A percentile compares a stretch with the other conserved stretches of the same genome.
These are phyloP conservation scores for Cladophialophora immunda DNA, from an alignment of 2,329 filamentous ascomycete genomes.

Conservation along the genomic window DNA sequence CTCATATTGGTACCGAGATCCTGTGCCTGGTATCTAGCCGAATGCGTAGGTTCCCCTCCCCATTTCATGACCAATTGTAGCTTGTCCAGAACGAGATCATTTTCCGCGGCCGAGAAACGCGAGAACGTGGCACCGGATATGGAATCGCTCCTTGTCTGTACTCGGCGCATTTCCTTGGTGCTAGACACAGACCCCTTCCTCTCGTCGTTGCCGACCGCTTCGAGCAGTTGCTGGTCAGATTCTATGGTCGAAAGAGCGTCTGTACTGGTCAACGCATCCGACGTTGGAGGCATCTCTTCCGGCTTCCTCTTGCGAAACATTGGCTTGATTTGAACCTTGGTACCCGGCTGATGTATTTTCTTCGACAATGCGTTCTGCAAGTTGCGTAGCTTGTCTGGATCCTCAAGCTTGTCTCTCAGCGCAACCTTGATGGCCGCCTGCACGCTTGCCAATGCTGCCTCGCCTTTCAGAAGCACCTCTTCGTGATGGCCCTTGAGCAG, in stretches of 20 bases:
- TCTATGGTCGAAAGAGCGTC: constrained; percentile 25
- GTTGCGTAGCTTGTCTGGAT: constrained; percentile 82
- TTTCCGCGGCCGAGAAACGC: constrained; percentile 90
- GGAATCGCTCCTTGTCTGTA: constrained; percentile 78
- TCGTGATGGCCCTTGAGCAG: constrained; percentile 94
- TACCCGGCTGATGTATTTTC: constrained; percentile 93
- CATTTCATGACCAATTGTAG: constrained; percentile 98
- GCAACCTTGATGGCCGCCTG: constrained; percentile 86
- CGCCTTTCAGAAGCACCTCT: constrained; percentile 92
- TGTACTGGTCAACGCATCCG: constrained; percentile 11
- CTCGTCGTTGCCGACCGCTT: constrained; percentile 23
- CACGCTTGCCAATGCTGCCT: constrained; percentile 87
- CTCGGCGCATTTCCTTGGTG: constrained; percentile 50
- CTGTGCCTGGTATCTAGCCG: constrained; percentile 92
- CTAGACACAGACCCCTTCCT: constrained; percentile 22
- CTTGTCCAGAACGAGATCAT: constrained; percentile 93
- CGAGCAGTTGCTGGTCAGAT: background rate
- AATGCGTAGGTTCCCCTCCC: constrained; percentile 98
- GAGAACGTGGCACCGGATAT: constrained; percentile 91
- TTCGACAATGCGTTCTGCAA: constrained; percentile 87
- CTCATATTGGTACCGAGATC: constrained; percentile 96
- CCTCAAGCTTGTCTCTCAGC: constrained; percentile 80
- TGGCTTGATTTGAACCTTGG: constrained; percentile 98
- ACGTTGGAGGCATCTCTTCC: constrained; percentile 56
- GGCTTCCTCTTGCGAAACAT: constrained; percentile 94